Conservation (phyloP, 257 asterid genomes). For the Salvia splendens region DNA sequence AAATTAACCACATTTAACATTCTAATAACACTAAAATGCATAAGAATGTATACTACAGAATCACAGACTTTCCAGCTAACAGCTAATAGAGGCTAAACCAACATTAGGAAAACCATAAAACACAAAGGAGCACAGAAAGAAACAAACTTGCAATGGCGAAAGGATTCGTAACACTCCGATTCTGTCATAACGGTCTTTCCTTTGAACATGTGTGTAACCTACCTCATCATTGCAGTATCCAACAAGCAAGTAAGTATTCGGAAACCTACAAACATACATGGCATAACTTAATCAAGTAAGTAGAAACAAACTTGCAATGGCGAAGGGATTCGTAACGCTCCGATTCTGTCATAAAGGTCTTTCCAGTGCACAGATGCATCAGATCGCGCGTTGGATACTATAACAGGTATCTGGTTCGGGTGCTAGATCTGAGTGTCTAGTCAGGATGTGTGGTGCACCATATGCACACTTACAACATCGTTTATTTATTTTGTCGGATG, state of each 20-base stretch:
- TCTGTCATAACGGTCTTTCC: slow-evolving; percentile 96
- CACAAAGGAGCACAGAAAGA: slow-evolving; percentile 8
- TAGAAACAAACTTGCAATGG: slow-evolving; percentile 79
- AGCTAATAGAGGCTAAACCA: not conserved
- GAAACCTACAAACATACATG: slow-evolving; percentile 53
- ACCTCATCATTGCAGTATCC: slow-evolving; percentile 91
- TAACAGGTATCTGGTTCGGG: too few relatives aligned
- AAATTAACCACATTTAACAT: not conserved
- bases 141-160: slow-evolving; percentile 91
- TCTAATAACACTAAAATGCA: not conserved
- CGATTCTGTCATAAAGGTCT: slow-evolving; percentile 79
- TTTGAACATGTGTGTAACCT: slow-evolving; percentile 80
- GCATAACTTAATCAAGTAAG: not conserved
- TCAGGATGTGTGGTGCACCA: too few relatives aligned
- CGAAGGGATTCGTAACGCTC: slow-evolving; percentile 97
- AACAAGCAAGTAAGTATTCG: slow-evolving; percentile 77
- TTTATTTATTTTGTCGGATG: too few relatives aligned
- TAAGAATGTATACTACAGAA: slow-evolving; percentile 9
- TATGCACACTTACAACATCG: too few relatives aligned
- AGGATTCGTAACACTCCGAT: slow-evolving; percentile 85
- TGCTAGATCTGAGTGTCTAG: too few relatives aligned
- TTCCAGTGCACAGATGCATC: slow-evolving; percentile 2
- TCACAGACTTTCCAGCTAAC: not conserved
- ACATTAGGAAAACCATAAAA: not conserved
- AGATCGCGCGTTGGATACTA: too few relatives aligned